These are phyloP conservation scores for Litchi chinensis DNA, from an alignment of 345 rosid species.

Conservation along the genomic window DNA sequence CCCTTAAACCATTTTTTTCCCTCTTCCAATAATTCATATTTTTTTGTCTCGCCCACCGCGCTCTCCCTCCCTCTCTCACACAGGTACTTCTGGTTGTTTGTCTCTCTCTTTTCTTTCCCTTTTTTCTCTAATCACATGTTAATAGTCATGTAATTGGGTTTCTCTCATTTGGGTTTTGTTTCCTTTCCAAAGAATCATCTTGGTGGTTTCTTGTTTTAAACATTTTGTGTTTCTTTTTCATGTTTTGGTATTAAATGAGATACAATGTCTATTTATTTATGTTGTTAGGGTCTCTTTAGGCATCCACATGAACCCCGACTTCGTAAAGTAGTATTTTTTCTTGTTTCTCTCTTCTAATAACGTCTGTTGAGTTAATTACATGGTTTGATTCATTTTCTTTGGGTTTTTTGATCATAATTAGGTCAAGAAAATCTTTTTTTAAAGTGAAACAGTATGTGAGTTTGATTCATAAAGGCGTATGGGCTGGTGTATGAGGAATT, in stretches of 20 bases:
- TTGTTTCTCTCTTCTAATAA: not conserved
- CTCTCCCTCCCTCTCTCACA: conserved; percentile 3
- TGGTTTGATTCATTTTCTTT: not conserved
- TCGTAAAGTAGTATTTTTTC: not conserved
- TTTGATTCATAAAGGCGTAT: not conserved
- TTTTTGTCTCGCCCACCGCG: not conserved
- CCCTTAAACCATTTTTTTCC: not conserved
- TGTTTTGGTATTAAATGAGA: not conserved
- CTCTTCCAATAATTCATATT: not conserved
- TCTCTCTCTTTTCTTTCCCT: not conserved
- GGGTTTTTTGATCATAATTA: not conserved
- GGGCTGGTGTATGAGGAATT: not conserved
- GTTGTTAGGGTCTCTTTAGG: not conserved
- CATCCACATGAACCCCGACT: not conserved
- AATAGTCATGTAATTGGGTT: not conserved
- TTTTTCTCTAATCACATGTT: not conserved
- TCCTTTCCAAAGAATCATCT: not conserved
- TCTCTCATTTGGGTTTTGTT: not conserved
- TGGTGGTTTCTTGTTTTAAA: not conserved
- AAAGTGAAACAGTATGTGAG: not conserved
- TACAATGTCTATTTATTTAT: not conserved
- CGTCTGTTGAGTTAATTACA: not conserved
- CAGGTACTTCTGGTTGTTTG: conserved; percentile 13
- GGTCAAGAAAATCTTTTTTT: not conserved
- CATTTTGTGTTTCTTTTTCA: not conserved